These are phyloP conservation scores for Saitozyma sp. DNA, from an alignment of 768 basidiomycete genomes.

Conservation along the genomic window DNA sequence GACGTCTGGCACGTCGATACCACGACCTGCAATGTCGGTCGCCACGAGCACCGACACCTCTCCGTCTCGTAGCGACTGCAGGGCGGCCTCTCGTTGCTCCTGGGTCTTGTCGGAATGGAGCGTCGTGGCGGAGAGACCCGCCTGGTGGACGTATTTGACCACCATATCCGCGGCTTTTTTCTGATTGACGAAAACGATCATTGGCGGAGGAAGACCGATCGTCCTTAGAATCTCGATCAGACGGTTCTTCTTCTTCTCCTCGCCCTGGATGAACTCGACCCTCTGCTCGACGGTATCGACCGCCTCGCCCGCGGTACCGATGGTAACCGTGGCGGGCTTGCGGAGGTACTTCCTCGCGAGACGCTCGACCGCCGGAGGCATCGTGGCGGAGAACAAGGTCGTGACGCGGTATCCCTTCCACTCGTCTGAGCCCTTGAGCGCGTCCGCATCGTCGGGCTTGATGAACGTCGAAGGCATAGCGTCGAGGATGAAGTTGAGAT, in stretches of 20 bases:
- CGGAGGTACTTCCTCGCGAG: constrained; percentile 90
- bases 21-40: constrained; percentile 95
- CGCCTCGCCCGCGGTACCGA: constrained; percentile 95
- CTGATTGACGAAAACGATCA: constrained; percentile 98
- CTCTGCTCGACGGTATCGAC: constrained; percentile 97
- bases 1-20: constrained; percentile 98
- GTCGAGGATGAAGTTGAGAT: constrained; percentile 91
- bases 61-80: constrained; percentile 81
- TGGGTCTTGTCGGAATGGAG: constrained; percentile 97
- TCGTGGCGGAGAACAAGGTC: constrained; percentile 77
- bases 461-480: constrained; percentile 82
- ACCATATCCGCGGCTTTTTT: constrained; percentile 99
- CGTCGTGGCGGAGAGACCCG: constrained; percentile 81
- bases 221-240: constrained; percentile 91
- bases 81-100: constrained; percentile 89
- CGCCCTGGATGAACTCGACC: constrained; percentile 87
- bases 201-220: constrained; percentile 77
- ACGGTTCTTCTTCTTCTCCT: constrained; percentile 95
- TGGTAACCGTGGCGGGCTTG: constrained; percentile 91
- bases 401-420: constrained; percentile 64
- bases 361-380: constrained; percentile 57
- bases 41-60: constrained; percentile 88
- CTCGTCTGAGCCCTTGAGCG: constrained; percentile 64
- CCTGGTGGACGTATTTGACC: constrained; percentile 86
- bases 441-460: constrained; percentile 77